Conservation (phyloP, 108 stramenopile genomes). For the Mayamaea pseudoterrestris region DNA sequence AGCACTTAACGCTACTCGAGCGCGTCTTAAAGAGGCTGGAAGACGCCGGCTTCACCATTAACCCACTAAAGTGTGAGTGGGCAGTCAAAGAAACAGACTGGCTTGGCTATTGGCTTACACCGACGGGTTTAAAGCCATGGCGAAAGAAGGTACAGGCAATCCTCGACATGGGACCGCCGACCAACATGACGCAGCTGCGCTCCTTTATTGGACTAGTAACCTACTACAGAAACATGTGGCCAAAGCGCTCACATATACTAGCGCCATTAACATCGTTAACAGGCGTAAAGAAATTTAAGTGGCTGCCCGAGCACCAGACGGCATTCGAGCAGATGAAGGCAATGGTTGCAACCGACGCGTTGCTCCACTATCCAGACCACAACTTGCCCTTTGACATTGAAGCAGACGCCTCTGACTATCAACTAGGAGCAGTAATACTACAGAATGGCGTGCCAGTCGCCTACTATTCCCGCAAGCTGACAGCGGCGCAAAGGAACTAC, state of each 20-base stretch:
- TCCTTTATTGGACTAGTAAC: constrained; percentile 30
- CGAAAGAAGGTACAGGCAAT: constrained; percentile 30
- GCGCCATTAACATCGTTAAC: constrained; percentile 18
- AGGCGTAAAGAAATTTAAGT: constrained; percentile 4
- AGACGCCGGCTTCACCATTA: not conserved
- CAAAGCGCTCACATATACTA: constrained; percentile 21
- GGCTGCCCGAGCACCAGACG: constrained; percentile 12
- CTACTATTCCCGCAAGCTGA: constrained; percentile 24
- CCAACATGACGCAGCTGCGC: constrained; percentile 17
- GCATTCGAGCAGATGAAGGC: constrained; percentile 37
- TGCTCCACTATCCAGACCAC: constrained; percentile 26
- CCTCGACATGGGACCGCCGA: constrained; percentile 12
- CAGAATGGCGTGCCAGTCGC: constrained; percentile 14
- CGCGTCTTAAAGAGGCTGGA: constrained; percentile 11
- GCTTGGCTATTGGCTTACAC: constrained; percentile 23
- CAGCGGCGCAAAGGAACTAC: constrained; percentile 23
- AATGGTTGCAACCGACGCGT: constrained; percentile 14
- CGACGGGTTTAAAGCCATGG: constrained; percentile 17
- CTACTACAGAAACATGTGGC: constrained; percentile 20
- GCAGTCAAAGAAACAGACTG: constrained; percentile 22
- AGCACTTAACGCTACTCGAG: constrained; percentile 13
- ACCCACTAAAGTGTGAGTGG: constrained; percentile 49
- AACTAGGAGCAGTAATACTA: constrained; percentile 17
- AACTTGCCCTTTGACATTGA: constrained; percentile 31
- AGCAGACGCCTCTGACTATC: constrained; percentile 29